These are phyloP conservation scores for Tylopilus subfusipes DNA, from an alignment of 768 basidiomycete genomes.

Conservation along the genomic window DNA sequence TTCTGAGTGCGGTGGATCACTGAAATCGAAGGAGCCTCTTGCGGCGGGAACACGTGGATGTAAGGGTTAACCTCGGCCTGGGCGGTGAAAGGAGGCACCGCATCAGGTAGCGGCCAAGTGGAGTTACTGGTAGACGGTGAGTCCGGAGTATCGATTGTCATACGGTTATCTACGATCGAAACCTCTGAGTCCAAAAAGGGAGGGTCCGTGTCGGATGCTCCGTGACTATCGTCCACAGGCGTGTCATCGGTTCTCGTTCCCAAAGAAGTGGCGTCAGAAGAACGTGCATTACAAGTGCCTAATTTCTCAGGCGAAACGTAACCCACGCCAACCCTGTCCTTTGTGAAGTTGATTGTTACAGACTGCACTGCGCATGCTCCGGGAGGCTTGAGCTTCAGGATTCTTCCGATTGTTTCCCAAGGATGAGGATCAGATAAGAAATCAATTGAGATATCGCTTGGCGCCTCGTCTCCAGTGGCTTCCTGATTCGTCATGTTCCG, in stretches of 20 bases:
- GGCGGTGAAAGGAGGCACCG: not conserved
- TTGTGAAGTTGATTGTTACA: slow-evolving; percentile 17
- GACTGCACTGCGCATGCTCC: not conserved
- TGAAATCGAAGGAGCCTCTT: not conserved
- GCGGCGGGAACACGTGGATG: not conserved
- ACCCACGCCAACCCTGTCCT: slow-evolving; percentile 28
- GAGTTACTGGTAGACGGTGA: not conserved
- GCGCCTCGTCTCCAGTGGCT: not conserved
- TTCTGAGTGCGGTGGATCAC: not conserved
- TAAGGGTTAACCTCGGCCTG: not conserved
- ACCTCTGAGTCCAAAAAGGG: not conserved
- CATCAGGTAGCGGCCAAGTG: not conserved
- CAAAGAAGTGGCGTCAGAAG: not conserved
- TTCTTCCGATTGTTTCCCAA: slow-evolving; percentile 30
- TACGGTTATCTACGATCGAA: not conserved
- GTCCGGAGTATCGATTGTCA: not conserved
- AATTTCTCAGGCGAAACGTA: slow-evolving; percentile 4
- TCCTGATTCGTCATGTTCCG: not conserved
- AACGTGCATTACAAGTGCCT: not conserved
- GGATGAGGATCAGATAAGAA: slow-evolving; percentile 31
- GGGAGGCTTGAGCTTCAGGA: slow-evolving; percentile 17
- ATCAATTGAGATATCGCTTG: slow-evolving; percentile 15
- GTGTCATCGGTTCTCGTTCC: not conserved
- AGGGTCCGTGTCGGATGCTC: not conserved
- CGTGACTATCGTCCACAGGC: not conserved